Evolutionary conservation across 2,329 filamentous ascomycete genomes (phyloP), one percentile per base, ranked within the genome.

Genomic region (Curvularia lunata): DNA sequence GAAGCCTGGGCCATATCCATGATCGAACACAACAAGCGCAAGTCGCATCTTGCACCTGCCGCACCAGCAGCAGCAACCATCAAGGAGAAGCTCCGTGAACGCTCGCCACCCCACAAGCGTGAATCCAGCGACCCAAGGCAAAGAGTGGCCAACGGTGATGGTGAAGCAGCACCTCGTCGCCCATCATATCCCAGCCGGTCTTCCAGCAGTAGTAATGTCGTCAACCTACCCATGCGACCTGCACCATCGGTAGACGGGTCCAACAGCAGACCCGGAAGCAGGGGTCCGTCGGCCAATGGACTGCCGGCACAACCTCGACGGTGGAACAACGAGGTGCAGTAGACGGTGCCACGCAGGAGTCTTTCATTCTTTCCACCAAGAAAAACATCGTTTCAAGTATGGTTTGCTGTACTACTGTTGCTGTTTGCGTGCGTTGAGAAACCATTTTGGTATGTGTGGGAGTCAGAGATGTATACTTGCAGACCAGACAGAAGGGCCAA

Each of bases 11-110:
- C 95, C 21, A 87, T 96, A 48, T 88, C 91, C 70, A 86, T 98
- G 83, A 94, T 98, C 86, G 93, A 97, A 75, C 88, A 89, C 68
- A 91, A 97, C 77, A 97, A 97, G 78, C 91, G 95, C 75, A 97
- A 96, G 78, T 97, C 93, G 27, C 94, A 97, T 75, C 85, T 97
- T 37, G 91, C 88, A 16, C 92, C 92, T 70, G 82, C 91, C 41
- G 91, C 90, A 10, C 91, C 92, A 1, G 86, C 90, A 1, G 86
- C 90, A 8, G 85, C 90, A 7, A 70, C 72, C 38, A 74, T 75
- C 23, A 74, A 73, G 40, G 74, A 77, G 58, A 73, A 73, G 59
- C 69, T 77, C n/a, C 74, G 74, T n/a, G 71, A 74, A 48, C 69
- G 68, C 40, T 71, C 72, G 1, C 69, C 72, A 1, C 66, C 71